Percentiles rank a stretch among this genome's conserved stretches.
Evolutionary conservation across 345 rosid genomes (phyloP).

Genomic region (Pistacia vera): DNA sequence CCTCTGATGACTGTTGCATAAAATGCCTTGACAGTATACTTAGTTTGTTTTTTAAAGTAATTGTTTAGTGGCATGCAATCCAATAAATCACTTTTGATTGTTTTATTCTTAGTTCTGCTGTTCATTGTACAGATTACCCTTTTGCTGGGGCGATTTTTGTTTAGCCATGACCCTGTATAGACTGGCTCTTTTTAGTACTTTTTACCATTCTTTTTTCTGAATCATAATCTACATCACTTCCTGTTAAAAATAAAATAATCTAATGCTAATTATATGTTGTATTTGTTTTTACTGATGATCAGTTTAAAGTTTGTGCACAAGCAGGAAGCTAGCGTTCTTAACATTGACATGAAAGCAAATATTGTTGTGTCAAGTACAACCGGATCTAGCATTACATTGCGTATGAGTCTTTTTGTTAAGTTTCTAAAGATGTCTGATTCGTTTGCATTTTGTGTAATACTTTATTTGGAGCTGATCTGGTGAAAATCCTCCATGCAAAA

Average conservation of each 20-base stretch:
- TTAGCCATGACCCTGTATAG: too few species aligned
- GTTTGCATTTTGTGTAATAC: background rate
- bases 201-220: too few species aligned
- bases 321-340: conserved; percentile 91
- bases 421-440: background rate
- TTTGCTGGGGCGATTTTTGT: too few species aligned
- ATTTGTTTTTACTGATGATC: conserved; percentile 29
- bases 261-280: conserved; percentile 9
- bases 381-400: conserved; percentile 97
- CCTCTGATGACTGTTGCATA: background rate
- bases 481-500: background rate
- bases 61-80: background rate
- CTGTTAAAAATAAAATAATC: too few species aligned
- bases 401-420: conserved; percentile 36
- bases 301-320: conserved; percentile 99
- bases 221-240: too few species aligned
- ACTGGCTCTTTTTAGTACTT: too few species aligned
- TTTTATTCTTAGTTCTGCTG: too few species aligned
- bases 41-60: background rate
- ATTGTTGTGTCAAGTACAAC: conserved; percentile 98
- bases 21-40: background rate
- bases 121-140: too few species aligned
- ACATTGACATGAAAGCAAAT: conserved; percentile 98
- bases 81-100: background rate
- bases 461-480: background rate